phyloP scores from a whole-genome alignment of 2,329 filamentous ascomycete species.

The Pyrenochaeta sp. region DNA sequence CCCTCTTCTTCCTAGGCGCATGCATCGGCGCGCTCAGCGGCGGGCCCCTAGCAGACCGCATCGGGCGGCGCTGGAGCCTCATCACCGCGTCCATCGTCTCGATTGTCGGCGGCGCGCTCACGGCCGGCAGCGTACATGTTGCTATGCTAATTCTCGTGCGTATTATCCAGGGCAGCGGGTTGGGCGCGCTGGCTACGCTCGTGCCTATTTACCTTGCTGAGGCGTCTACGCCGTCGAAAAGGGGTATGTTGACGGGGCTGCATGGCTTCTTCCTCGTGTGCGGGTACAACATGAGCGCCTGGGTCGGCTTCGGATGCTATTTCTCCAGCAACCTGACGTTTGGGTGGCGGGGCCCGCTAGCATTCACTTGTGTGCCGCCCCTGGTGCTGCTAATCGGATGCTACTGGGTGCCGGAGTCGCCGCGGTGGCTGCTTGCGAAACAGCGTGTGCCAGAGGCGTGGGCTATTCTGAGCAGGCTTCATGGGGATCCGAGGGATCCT shows the following conservation, averaged over 20 bases:
- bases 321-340: conserved; percentile 29
- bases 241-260: conserved; percentile 33
- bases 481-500: conserved; percentile 22
- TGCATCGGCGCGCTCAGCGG: conserved; percentile 13
- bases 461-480: conserved; percentile 17
- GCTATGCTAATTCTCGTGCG: conserved; percentile 35
- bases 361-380: conserved; percentile 59
- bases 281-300: conserved; percentile 49
- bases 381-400: conserved; percentile 54
- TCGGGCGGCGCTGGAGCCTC: conserved; percentile 18
- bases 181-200: conserved; percentile 30
- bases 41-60: conserved; percentile 14
- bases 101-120: conserved; percentile 23
- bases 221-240: conserved; percentile 30
- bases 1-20: conserved; percentile 20
- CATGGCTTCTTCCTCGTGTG: conserved; percentile 34
- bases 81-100: conserved; percentile 14
- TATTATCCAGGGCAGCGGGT: conserved; percentile 27
- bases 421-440: conserved; percentile 64
- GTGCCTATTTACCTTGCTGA: conserved; percentile 34
- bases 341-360: conserved; percentile 57
- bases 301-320: conserved; percentile 40
- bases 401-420: conserved; percentile 51
- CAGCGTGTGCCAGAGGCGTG: conserved; percentile 61
- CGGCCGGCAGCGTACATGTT: conserved; percentile 30